phyloP scores from a whole-genome alignment of 441 rosid genomes.

The Populus trichocarpa region DNA sequence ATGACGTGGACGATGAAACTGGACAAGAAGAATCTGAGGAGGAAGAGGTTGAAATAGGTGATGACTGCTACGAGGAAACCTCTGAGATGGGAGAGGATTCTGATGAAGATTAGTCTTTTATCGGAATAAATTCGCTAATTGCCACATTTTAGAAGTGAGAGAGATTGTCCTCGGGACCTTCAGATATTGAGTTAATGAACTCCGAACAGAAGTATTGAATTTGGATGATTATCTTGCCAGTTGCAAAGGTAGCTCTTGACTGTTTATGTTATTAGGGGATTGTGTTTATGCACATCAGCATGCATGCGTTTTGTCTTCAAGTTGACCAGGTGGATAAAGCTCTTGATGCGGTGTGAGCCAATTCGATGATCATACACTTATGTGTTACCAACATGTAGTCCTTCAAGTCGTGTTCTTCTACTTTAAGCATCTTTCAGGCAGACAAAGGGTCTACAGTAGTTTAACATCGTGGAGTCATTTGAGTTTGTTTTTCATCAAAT shows the following conservation, averaged over 20 bases:
- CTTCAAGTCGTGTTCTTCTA: too few species aligned
- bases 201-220: neutral
- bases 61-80: conserved; percentile 32
- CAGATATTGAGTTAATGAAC: conserved; percentile 9
- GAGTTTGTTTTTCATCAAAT: too few species aligned
- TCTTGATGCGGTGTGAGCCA: too few species aligned
- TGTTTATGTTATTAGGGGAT: neutral
- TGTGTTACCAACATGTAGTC: too few species aligned
- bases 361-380: too few species aligned
- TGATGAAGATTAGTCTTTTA: conserved; percentile 33
- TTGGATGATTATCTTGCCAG: neutral
- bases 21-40: conserved; percentile 46
- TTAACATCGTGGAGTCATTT: too few species aligned
- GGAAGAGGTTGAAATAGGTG: conserved; percentile 42
- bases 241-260: neutral
- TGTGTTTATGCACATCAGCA: too few species aligned
- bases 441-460: too few species aligned
- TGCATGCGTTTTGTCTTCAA: too few species aligned
- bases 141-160: neutral
- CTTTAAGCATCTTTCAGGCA: too few species aligned
- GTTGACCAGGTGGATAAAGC: too few species aligned
- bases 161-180: neutral
- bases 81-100: conserved; percentile 45
- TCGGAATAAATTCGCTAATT: neutral
- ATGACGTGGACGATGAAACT: conserved; percentile 31